Percentiles rank a stretch among this genome's conserved stretches.
Conservation (phyloP, 768 basidiomycete species). For the Mycena galopus region DNA sequence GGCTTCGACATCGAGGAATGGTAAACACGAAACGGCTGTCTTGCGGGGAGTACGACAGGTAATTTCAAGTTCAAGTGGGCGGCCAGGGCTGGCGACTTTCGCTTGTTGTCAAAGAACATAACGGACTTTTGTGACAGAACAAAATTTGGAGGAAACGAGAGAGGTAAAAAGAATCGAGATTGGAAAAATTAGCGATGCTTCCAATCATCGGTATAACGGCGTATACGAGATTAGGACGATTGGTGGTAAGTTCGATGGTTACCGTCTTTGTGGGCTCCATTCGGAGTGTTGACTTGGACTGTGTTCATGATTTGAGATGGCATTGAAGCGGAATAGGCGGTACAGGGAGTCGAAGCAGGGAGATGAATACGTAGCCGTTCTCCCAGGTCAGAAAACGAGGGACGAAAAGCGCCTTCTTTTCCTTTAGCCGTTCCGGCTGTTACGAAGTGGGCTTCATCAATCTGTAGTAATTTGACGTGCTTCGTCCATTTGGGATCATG, state of each 20-base stretch:
- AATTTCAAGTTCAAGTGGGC: neutral
- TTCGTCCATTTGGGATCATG: too few relatives aligned
- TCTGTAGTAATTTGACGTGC: too few relatives aligned
- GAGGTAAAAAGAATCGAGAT: neutral
- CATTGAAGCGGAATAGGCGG: conserved; percentile 18
- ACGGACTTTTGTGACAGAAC: neutral
- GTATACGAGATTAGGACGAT: conserved; percentile 8
- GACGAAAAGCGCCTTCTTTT: neutral
- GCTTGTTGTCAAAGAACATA: conserved; percentile 10
- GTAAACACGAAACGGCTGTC: neutral
- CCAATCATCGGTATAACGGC: conserved; percentile 3
- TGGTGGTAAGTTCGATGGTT: neutral
- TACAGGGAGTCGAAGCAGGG: neutral
- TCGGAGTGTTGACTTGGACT: neutral
- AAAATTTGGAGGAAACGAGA: neutral
- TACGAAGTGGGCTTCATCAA: conserved; percentile 32
- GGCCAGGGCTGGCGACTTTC: neutral
- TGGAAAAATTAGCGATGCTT: neutral
- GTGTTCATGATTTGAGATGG: neutral
- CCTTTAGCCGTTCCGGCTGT: conserved; percentile 26
- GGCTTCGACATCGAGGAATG: conserved; percentile 10
- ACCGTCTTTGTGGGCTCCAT: neutral
- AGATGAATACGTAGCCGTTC: conserved; percentile 15
- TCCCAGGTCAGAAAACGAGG: conserved; percentile 2
- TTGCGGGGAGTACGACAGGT: neutral